Evolutionary conservation across 2,329 filamentous ascomycete genomes (phyloP).

Genomic region (Ophiostoma novo-ulmi): DNA sequence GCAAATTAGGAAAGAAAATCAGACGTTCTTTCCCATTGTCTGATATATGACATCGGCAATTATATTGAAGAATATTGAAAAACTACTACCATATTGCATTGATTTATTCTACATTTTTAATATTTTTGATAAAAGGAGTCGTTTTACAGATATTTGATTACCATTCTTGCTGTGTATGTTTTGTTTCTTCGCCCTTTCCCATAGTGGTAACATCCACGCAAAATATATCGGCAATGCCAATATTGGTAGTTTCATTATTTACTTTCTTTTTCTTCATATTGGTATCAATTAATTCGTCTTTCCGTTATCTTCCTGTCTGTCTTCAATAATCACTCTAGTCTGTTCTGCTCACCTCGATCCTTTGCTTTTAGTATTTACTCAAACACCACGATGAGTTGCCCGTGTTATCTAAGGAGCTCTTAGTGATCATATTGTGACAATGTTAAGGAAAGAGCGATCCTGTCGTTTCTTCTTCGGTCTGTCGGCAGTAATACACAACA

Average conservation of each 20-base stretch:
- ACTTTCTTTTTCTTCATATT: not conserved
- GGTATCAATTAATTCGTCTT: not conserved
- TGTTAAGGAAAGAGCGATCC: not conserved
- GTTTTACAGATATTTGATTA: not conserved
- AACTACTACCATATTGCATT: not conserved
- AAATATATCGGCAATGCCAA: not conserved
- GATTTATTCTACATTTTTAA: not conserved
- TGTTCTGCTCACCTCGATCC: not conserved
- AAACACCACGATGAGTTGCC: no score
- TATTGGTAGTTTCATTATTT: not conserved
- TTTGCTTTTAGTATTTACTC: no score
- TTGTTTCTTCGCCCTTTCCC: not conserved
- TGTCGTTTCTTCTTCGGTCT: not conserved
- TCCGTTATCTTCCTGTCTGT: not conserved
- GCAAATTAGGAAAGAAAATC: not conserved
- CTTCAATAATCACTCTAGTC: not conserved
- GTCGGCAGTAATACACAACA: not conserved
- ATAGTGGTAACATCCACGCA: not conserved
- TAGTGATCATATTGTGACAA: not conserved
- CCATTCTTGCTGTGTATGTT: not conserved
- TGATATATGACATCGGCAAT: not conserved
- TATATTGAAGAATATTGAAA: not conserved
- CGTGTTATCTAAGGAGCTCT: not conserved
- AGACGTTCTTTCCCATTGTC: not conserved
- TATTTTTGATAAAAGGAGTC: not conserved